Evolutionary conservation across 2,329 filamentous ascomycete genomes (phyloP).

Genomic region (Hypoxylon sp.): DNA sequence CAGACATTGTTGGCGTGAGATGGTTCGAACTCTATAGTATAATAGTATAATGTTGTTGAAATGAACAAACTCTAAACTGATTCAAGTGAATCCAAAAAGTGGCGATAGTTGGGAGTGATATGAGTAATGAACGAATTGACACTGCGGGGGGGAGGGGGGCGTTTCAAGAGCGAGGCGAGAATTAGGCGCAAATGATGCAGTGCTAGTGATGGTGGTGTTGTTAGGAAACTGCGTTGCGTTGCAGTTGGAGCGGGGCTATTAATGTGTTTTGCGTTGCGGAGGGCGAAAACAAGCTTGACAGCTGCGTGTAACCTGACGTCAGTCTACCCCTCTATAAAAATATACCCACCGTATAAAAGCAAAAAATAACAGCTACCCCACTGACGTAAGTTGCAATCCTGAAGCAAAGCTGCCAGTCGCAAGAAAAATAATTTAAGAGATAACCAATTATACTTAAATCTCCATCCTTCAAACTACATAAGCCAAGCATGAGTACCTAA

Average conservation of each 20-base stretch:
- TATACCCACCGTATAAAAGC: constrained; percentile 15
- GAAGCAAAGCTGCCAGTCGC: background rate
- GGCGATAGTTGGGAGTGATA: constrained; percentile 16
- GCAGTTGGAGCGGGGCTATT: constrained; percentile 33
- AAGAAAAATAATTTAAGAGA: background rate
- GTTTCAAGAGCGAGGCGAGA: constrained; percentile 11
- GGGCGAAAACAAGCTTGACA: constrained; percentile 40
- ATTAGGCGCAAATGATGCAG: constrained; percentile 41
- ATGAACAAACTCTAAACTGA: constrained; percentile 39
- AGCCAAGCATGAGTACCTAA: background rate
- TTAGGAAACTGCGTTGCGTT: constrained; percentile 12
- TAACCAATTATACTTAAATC: background rate
- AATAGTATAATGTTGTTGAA: constrained; percentile 16
- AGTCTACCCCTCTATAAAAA: constrained; percentile 22
- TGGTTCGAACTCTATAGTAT: background rate
- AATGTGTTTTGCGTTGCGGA: constrained; percentile 22
- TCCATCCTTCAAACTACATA: background rate
- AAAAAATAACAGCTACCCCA: constrained; percentile 3
- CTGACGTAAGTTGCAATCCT: constrained; percentile 25
- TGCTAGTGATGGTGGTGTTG: constrained; percentile 26
- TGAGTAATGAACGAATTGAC: constrained; percentile 6
- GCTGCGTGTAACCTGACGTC: constrained; percentile 39
- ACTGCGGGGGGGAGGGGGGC: constrained; percentile 17
- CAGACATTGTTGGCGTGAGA: constrained; percentile 56
- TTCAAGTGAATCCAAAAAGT: constrained; percentile 6